phyloP scores from a whole-genome alignment of 2,329 filamentous ascomycete genomes.

The Cladosporium halotolerans region DNA sequence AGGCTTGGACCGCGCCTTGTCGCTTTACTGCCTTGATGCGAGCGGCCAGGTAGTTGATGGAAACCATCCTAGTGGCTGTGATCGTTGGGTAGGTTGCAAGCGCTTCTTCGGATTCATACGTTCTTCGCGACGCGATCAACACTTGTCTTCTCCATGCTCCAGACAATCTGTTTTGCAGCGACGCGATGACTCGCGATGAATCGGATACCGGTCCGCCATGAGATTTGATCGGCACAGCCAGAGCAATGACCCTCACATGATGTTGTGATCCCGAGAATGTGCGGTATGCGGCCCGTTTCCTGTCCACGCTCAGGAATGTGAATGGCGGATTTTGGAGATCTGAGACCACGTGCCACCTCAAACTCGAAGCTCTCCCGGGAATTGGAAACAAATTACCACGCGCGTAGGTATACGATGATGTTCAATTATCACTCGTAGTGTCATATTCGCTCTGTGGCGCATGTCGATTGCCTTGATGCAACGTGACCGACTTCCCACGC shows the following conservation, averaged over 20 bases:
- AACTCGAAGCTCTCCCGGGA: no score
- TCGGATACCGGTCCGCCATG: not conserved
- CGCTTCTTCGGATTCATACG: not conserved
- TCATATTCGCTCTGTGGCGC: no score
- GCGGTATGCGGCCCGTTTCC: constrained; percentile 30
- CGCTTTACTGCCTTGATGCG: constrained; percentile 8
- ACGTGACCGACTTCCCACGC: no score
- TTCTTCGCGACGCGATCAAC: not conserved
- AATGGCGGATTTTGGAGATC: not conserved
- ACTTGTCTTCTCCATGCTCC: not conserved
- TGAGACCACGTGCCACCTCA: no score
- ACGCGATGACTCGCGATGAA: not conserved
- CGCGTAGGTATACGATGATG: no score
- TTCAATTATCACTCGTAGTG: no score
- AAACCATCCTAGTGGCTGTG: not conserved
- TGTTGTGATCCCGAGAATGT: constrained; percentile 26
- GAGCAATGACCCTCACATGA: not conserved
- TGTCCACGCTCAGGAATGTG: constrained; percentile 33
- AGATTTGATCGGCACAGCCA: not conserved
- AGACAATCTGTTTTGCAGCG: not conserved
- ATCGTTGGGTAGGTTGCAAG: not conserved
- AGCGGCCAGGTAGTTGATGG: not conserved
- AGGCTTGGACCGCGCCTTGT: constrained; percentile 1
- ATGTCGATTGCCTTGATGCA: no score
- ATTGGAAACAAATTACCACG: no score